Evolutionary conservation across 208 protist genomes (phyloP).

Genomic region (Crithidia brevicula): DNA sequence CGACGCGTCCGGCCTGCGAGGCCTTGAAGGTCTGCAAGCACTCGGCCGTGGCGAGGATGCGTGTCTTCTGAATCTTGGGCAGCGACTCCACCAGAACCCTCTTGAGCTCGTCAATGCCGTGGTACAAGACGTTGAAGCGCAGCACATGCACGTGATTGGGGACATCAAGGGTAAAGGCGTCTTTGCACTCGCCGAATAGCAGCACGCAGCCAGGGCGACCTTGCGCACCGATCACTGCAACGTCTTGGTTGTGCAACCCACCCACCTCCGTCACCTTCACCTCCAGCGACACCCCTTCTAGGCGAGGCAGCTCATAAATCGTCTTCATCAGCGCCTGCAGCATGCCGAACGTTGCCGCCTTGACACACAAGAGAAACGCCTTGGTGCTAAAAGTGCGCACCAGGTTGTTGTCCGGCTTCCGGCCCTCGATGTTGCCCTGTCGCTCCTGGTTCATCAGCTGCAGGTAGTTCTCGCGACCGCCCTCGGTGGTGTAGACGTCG

Average conservation of each 20-base stretch:
- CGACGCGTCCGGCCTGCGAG: slow-evolving; percentile 79
- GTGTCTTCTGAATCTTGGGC: slow-evolving; percentile 70
- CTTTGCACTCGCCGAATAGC: slow-evolving; percentile 82
- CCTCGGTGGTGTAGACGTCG: slow-evolving; percentile 86
- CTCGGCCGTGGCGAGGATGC: slow-evolving; percentile 74
- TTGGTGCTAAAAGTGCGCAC: slow-evolving; percentile 72
- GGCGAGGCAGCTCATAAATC: slow-evolving; percentile 82
- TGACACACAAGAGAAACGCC: slow-evolving; percentile 72
- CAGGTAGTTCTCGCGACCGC: slow-evolving; percentile 78
- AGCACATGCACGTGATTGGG: slow-evolving; percentile 75
- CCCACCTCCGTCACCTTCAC: slow-evolving; percentile 82
- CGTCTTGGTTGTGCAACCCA: slow-evolving; percentile 70
- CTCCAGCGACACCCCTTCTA: slow-evolving; percentile 79
- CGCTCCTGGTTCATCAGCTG: slow-evolving; percentile 82
- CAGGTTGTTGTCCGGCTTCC: slow-evolving; percentile 90
- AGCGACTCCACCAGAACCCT: slow-evolving; percentile 68
- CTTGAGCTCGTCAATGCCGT: slow-evolving; percentile 89
- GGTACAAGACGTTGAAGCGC: slow-evolving; percentile 87
- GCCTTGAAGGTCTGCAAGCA: slow-evolving; percentile 84
- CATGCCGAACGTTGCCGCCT: slow-evolving; percentile 91
- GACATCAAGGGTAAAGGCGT: slow-evolving; percentile 66
- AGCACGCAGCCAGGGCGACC: slow-evolving; percentile 81
- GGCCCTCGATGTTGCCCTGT: slow-evolving; percentile 70
- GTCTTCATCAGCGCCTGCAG: slow-evolving; percentile 89
- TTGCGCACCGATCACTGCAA: slow-evolving; percentile 55